Evolutionary conservation across 2,329 filamentous ascomycete species (phyloP).

Genomic region (Cordyceps cateniannulata): DNA sequence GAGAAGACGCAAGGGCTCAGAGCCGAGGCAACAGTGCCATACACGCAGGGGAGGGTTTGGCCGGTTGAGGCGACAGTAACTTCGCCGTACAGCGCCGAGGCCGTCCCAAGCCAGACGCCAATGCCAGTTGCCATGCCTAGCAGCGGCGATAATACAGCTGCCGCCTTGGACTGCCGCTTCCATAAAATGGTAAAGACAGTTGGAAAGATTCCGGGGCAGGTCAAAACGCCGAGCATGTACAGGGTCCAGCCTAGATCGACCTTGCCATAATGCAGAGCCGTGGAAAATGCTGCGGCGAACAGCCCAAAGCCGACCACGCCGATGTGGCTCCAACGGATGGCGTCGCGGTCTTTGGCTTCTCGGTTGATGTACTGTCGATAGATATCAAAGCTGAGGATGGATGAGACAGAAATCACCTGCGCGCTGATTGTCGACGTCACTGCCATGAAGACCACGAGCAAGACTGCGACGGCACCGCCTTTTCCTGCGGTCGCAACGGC

Average conservation of each 20-base stretch:
- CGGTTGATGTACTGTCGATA: conserved; percentile 44
- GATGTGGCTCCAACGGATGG: conserved; percentile 46
- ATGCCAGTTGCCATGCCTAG: conserved; percentile 45
- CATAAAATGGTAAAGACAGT: conserved; percentile 48
- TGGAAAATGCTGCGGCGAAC: conserved; percentile 45
- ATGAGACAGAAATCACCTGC: conserved; percentile 46
- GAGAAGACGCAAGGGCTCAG: conserved; percentile 38
- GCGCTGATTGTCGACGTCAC: conserved; percentile 54
- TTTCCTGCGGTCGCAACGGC: conserved; percentile 63
- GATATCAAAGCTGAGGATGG: conserved; percentile 48
- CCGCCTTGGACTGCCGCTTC: conserved; percentile 40
- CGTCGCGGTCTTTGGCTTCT: conserved; percentile 37
- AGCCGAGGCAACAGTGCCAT: conserved; percentile 44
- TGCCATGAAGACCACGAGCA: conserved; percentile 70
- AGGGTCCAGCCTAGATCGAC: conserved; percentile 48
- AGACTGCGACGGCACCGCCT: conserved; percentile 61
- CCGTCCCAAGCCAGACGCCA: conserved; percentile 45
- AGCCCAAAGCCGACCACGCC: conserved; percentile 46
- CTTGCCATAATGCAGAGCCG: conserved; percentile 46
- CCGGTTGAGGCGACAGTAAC: conserved; percentile 43
- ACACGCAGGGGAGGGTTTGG: conserved; percentile 42
- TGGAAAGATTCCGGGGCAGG: conserved; percentile 47
- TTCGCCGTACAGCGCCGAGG: conserved; percentile 38
- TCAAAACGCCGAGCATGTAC: conserved; percentile 48
- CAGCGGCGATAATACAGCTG: conserved; percentile 43